Evolutionary conservation across 208 protist species (phyloP).

Genomic region (Wallacemonas sp.): DNA sequence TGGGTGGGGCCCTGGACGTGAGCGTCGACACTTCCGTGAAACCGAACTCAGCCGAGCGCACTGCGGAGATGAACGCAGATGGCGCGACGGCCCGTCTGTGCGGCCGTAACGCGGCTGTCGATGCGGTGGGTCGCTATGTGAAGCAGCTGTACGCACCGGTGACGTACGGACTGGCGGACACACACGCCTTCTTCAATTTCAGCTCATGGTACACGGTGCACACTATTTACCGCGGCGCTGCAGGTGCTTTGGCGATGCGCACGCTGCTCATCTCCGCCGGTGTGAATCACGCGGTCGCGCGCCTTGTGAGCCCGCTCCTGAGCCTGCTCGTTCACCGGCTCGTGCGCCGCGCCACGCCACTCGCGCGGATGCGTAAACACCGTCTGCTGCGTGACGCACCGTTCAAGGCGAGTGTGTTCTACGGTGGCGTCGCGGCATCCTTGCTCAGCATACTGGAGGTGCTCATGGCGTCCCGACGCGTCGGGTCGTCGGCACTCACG

Average conservation of each 20-base stretch:
- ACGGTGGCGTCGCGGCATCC: background rate
- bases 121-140: background rate
- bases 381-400: background rate
- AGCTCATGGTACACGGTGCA: slow-evolving; percentile 27
- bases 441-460: background rate
- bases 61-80: too few relatives aligned
- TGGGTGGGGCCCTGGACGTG: slow-evolving; percentile 14
- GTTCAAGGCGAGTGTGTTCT: background rate
- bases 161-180: background rate
- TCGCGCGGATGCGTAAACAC: background rate
- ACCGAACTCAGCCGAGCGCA: too few relatives aligned
- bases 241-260: slow-evolving; percentile 36
- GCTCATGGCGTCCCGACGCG: background rate
- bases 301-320: slow-evolving; percentile 25
- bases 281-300: slow-evolving; percentile 39
- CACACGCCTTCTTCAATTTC: background rate
- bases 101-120: background rate
- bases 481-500: too few relatives aligned
- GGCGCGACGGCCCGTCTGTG: too few relatives aligned
- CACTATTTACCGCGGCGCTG: slow-evolving; percentile 35
- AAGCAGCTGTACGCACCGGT: background rate
- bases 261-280: slow-evolving; percentile 54
- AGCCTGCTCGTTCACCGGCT: background rate
- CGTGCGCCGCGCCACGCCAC: background rate
- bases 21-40: slow-evolving; percentile 7